phyloP scores from a whole-genome alignment of 2,329 filamentous ascomycete genomes.

The Verticillium nubilum region DNA sequence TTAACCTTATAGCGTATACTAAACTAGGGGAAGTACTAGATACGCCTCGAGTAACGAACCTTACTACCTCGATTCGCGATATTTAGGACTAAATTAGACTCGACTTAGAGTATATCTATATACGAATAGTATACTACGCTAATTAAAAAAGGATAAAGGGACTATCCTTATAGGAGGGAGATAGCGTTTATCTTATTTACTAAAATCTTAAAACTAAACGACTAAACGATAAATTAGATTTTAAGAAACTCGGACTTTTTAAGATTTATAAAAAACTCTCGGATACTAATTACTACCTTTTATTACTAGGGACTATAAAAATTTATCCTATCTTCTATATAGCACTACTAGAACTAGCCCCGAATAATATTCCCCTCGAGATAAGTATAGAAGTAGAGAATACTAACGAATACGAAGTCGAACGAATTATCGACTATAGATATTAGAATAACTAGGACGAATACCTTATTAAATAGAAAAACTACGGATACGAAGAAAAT shows the following conservation, averaged over 20 bases:
- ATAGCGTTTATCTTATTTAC: not conserved
- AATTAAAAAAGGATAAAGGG: not conserved
- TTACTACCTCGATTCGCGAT: too few relatives aligned
- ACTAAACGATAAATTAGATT: slow-evolving; percentile 1
- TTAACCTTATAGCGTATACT: too few relatives aligned
- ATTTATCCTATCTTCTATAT: not conserved
- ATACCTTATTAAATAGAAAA: not conserved
- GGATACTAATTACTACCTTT: not conserved
- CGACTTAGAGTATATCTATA: too few relatives aligned
- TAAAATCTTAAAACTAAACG: slow-evolving; percentile 1
- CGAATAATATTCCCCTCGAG: not conserved
- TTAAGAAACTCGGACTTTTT: not conserved
- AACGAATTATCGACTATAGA: not conserved
- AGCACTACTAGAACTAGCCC: not conserved
- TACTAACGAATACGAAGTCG: not conserved
- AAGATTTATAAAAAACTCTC: not conserved
- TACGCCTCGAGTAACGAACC: too few relatives aligned
- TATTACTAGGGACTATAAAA: not conserved
- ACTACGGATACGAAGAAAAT: too few relatives aligned
- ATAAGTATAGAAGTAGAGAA: not conserved
- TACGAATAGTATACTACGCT: slow-evolving; percentile 1
- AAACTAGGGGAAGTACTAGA: too few relatives aligned
- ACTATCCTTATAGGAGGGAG: not conserved
- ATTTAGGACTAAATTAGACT: too few relatives aligned
- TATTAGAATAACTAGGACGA: too few relatives aligned